Evolutionary conservation across 108 stramenopile genomes (phyloP).

Genomic region (Skeletonema grethae): DNA sequence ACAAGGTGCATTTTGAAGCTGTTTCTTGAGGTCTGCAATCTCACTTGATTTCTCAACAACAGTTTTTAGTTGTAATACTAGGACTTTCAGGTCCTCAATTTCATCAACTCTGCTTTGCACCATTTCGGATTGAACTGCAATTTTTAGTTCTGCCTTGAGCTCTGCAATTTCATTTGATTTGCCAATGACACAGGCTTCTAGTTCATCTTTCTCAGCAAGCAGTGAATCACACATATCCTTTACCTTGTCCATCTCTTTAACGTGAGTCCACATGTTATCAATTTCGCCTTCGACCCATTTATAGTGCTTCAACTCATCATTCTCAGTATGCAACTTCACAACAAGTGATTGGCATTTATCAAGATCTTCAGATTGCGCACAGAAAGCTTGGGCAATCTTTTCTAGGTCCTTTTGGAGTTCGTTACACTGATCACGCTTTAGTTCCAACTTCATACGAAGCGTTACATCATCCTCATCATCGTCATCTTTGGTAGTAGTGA

Average conservation of each 20-base stretch:
- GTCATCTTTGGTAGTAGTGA: background rate
- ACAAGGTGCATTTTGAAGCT: background rate
- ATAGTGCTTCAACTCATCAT: background rate
- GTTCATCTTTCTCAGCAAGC: background rate
- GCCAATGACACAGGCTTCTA: background rate
- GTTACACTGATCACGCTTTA: background rate
- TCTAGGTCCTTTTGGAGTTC: background rate
- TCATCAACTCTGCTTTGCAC: background rate
- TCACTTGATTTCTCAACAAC: background rate
- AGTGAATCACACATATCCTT: background rate
- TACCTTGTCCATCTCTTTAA: background rate
- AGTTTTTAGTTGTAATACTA: background rate
- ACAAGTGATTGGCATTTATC: background rate
- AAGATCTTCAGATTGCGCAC: background rate
- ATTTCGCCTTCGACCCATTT: background rate
- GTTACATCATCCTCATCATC: conserved; percentile 1
- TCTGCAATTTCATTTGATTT: background rate
- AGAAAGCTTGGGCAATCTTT: conserved; percentile 1
- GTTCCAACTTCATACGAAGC: background rate
- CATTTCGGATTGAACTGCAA: background rate
- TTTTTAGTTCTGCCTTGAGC: background rate
- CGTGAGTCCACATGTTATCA: background rate
- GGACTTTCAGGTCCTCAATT: background rate
- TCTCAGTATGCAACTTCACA: background rate
- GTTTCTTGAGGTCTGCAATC: background rate